Evolutionary conservation across 768 basidiomycete species (phyloP).

Genomic region (Tephrocybe sp.): DNA sequence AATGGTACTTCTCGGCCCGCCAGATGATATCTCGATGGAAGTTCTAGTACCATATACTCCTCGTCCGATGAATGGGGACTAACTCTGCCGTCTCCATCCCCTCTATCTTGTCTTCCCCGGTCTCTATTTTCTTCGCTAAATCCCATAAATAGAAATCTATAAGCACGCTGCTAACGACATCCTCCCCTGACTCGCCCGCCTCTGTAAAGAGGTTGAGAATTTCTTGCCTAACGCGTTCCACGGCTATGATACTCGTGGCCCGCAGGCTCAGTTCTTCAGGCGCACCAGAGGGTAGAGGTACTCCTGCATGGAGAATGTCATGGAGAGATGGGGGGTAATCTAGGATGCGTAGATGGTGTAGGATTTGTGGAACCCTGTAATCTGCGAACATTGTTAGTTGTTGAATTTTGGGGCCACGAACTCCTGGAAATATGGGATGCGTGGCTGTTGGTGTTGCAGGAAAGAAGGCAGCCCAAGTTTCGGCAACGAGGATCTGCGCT

Average conservation of each 20-base stretch:
- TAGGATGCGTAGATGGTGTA: conserved; percentile 80
- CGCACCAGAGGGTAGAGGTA: conserved; percentile 52
- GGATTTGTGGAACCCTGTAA: conserved; percentile 88
- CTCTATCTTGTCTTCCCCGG: conserved; percentile 55
- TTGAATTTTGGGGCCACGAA: conserved; percentile 56
- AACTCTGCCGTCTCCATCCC: conserved; percentile 56
- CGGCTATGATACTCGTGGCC: conserved; percentile 77
- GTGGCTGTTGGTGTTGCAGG: conserved; percentile 42
- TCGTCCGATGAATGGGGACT: conserved; percentile 73
- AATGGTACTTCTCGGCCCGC: conserved; percentile 5
- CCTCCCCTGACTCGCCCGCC: conserved; percentile 23
- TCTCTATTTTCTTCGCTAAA: conserved; percentile 73
- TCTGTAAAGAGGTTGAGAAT: conserved; percentile 42
- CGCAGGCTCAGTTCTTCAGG: conserved; percentile 77
- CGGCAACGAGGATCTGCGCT: conserved; percentile 88
- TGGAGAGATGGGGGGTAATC: conserved; percentile 65
- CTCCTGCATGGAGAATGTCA: conserved; percentile 44
- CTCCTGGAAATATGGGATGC: conserved; percentile 75
- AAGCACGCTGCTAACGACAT: conserved; percentile 67
- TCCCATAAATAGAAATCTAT: conserved; percentile 95
- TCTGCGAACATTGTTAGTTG: conserved; percentile 93
- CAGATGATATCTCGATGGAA: background rate
- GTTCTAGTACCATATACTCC: conserved; percentile 82
- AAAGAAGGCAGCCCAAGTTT: conserved; percentile 91
- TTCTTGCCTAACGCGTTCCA: conserved; percentile 69